These are phyloP conservation scores for Neospora caninum DNA, from an alignment of 169 alveolate species.

Conservation along the genomic window DNA sequence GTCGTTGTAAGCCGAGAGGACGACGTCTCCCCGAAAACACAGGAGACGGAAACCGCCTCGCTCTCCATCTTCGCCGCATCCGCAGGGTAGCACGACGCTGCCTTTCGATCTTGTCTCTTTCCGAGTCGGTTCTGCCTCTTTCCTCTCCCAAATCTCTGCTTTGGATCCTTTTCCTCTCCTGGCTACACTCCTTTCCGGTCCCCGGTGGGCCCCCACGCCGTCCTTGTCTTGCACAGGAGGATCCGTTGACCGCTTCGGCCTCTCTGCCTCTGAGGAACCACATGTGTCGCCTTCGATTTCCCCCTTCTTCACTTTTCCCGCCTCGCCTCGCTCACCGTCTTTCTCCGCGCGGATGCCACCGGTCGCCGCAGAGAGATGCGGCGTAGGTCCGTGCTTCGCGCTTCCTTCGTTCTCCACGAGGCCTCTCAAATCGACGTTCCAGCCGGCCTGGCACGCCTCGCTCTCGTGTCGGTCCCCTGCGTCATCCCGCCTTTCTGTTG, in stretches of 20 bases:
- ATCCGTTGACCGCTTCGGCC: background rate
- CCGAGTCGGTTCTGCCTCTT: background rate
- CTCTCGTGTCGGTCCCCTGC: background rate
- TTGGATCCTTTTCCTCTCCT: background rate
- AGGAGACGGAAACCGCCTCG: conserved; percentile 39
- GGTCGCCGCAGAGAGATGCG: too few relatives aligned
- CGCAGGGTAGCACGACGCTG: background rate
- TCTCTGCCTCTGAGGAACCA: background rate
- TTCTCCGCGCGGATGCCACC: background rate
- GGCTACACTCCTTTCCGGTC: background rate
- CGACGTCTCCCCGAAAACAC: conserved; percentile 58
- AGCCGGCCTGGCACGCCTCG: background rate
- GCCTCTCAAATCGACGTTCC: too few relatives aligned
- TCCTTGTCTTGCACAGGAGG: background rate
- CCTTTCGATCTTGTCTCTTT: background rate
- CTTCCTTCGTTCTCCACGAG: too few relatives aligned
- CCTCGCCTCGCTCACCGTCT: background rate
- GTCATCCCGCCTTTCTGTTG: background rate
- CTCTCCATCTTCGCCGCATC: conserved; percentile 23
- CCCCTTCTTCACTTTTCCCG: background rate
- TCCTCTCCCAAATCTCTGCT: background rate
- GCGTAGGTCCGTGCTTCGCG: too few relatives aligned
- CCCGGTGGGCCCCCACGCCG: background rate
- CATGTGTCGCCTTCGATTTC: background rate
- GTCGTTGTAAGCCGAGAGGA: conserved; percentile 54